These are phyloP conservation scores for Teunomyces stri DNA, from an alignment of 805 yeast species.

Conservation along the genomic window DNA sequence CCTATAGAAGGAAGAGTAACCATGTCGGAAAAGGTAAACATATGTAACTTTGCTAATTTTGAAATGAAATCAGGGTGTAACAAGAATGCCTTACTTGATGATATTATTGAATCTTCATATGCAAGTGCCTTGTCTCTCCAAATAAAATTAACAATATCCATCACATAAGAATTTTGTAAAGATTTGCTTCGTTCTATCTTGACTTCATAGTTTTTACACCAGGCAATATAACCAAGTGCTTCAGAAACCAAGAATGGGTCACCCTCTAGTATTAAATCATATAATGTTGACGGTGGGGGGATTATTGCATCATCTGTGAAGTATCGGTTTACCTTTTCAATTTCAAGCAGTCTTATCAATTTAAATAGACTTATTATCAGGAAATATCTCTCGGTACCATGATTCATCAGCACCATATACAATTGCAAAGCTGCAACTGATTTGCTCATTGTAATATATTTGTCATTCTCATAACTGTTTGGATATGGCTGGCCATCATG, in stretches of 20 bases:
- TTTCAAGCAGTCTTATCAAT: conserved; percentile 12
- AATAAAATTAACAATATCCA: conserved; percentile 52
- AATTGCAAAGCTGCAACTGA: conserved; percentile 8
- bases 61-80: conserved; percentile 31
- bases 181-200: conserved; percentile 20
- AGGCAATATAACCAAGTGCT: conserved; percentile 45
- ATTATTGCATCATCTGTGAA: conserved; percentile 22
- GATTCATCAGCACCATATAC: neutral
- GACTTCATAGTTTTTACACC: conserved; percentile 35
- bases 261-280: conserved; percentile 21
- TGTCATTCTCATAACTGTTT: conserved; percentile 9
- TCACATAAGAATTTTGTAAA: conserved; percentile 49
- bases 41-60: conserved; percentile 27
- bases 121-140: conserved; percentile 58
- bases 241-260: conserved; percentile 48
- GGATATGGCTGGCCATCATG: neutral
- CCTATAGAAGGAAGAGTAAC: conserved; percentile 31
- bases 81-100: conserved; percentile 39
- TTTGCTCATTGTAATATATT: conserved; percentile 6
- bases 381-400: neutral
- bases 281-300: conserved; percentile 39
- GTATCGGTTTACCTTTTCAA: conserved; percentile 6
- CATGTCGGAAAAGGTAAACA: conserved; percentile 30
- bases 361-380: conserved; percentile 6
- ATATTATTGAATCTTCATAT: conserved; percentile 19